Conservation (phyloP, 352 stramenopile genomes). For the Phytophthora sansomeana region DNA sequence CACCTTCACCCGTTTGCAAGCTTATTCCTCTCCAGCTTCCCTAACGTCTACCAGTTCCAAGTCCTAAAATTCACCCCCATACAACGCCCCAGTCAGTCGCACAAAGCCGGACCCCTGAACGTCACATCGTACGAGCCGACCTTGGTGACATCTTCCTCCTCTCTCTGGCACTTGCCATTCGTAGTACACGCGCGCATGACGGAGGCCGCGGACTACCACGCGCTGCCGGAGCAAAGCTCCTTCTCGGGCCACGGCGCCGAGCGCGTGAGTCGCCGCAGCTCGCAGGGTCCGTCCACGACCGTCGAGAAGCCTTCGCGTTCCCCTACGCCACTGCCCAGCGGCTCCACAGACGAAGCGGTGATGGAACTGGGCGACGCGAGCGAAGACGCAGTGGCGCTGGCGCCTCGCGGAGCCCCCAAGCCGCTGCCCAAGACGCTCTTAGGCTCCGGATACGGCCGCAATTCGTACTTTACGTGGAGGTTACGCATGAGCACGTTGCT, state of each 20-base stretch:
- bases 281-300: constrained; percentile 13
- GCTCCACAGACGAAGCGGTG: constrained; percentile 29
- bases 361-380: constrained; percentile 32
- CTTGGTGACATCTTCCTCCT: constrained; percentile 12
- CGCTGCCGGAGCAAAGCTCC: constrained; percentile 34
- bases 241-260: constrained; percentile 36
- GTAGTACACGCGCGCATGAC: constrained; percentile 21
- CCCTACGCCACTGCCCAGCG: constrained; percentile 31
- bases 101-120: constrained; percentile 11
- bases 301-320: constrained; percentile 26
- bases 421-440: constrained; percentile 56
- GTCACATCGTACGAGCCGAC: constrained; percentile 9
- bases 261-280: constrained; percentile 34
- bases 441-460: constrained; percentile 58
- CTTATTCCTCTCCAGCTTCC: too few species aligned
- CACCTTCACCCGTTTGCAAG: too few species aligned
- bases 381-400: constrained; percentile 15
- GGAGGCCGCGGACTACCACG: constrained; percentile 42
- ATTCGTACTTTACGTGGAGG: constrained; percentile 85
- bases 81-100: constrained; percentile 1
- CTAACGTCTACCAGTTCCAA: neutral
- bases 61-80: constrained; percentile 5
- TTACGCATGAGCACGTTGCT: constrained; percentile 59
- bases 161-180: neutral
- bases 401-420: constrained; percentile 44